Base-by-base conservation (phyloP, 441 rosid species). In the Croton laevigatus region DNA sequence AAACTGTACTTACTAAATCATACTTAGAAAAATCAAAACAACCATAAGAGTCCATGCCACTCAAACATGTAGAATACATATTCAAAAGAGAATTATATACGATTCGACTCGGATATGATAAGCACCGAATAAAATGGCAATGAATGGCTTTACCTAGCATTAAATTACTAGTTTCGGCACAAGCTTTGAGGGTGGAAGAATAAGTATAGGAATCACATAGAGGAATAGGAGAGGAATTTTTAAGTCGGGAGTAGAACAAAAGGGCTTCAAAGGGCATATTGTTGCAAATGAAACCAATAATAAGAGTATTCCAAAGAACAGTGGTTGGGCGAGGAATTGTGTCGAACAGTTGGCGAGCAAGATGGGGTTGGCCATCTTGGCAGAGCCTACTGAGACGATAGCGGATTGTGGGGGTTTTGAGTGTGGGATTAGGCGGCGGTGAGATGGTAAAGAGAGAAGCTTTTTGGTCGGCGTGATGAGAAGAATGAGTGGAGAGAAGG, bases 121-220 rank as follows among this genome's bases (percentile, higher is more conserved):
- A 79, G 70, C 87, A 80, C 22, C 96, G 91, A 62, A 93, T 69
- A 57, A 91, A 81, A 82, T 93, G 98, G 64, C 89, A 84, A 81
- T 93, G 98, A 49, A 89, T 78, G 11, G 90, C 89, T 80, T 79
- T 86, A 71, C 97, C 98, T 6, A 78, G 44, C 71, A 27, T 75
- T 62, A 89, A 70, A 68, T 85, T 75, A 32, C 73, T 80, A 10
- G 88, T 78, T 64, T 84, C 84, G 37, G 93, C 89, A 55, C 98
- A 93, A 13, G 97, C 97, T 71, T 93, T 91, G 80, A 93, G 86
- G 0, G 87, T 80, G 8, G 96, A 88, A 69, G 98, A 93, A 88
- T 87, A 93, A 66, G 96, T 89, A 68, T 89, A 93, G n/a, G 91
- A 74, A 49, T 93, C 97, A 54, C 76, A 84, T 53, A 68, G 73